Base-by-base conservation (phyloP, 1,284 basidiomycete genomes). In the Tilletia indica region DNA sequence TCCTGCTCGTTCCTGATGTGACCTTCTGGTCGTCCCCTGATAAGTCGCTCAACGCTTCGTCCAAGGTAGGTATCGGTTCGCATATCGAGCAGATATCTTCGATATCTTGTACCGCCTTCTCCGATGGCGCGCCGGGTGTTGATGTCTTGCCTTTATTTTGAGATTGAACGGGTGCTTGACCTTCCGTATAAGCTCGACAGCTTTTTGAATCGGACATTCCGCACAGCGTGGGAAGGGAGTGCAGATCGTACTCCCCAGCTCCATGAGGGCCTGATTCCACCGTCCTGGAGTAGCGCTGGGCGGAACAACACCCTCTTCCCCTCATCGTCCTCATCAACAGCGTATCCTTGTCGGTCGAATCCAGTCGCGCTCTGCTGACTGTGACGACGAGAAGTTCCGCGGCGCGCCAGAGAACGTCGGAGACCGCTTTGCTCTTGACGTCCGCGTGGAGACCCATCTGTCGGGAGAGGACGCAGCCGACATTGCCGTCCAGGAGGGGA, bases 251-350 rank as follows among this genome's bases (percentile, higher is more conserved):
- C 76, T 75, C 11, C 82, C 82, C 1, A 83, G 72, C 72, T 83
- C 82, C 82, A 83, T 83, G 21, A 83, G 70, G 0, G 77, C 82
- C 69, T 83, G 82, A 68, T 82, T 82, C 82, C 82, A 83, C 36
- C 75, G 71, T 0, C 82, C 80, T 0, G 80, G 78, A n/a, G 73
- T 70, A 3, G 63, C 8, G 39, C 54, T 47, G 68, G 14, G 34
- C 70, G 4, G 42, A 49, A 19, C 58, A 45, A 6, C 70, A 45
- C 49, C 73, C 56, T 36, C 42, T 61, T n/a, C 16, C 25, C n/a
- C 4, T 39, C 67, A 31, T 31, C 42, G 42, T 14, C 42, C 14
- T 14, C 42, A 8, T 45, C 42, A 9, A 9, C 42, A 45, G 3
- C 14, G 6, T 14, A 14, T 3, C n/a, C 42, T 45, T 3, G 42